A percentile compares a stretch with the other conserved stretches of the same genome.
phyloP scores from a whole-genome alignment of 2,329 filamentous ascomycete species.

The Dactylellina sp. region DNA sequence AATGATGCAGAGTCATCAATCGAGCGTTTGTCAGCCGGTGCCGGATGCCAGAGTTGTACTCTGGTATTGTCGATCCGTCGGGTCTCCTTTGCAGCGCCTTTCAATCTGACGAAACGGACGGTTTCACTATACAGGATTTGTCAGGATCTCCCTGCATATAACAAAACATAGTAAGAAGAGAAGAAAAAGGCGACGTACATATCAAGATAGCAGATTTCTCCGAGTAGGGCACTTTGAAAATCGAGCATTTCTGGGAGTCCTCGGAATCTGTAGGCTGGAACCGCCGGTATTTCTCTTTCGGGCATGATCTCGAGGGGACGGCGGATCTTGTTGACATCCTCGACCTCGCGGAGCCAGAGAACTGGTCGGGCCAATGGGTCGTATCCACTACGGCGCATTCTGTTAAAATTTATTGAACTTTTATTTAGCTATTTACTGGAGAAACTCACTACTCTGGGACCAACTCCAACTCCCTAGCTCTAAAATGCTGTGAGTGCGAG shows the following conservation, averaged over 20 bases:
- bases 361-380: conserved; percentile 39
- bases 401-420: not conserved
- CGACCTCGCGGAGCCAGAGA: conserved; percentile 46
- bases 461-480: conserved; percentile 40
- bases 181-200: conserved; percentile 37
- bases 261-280: conserved; percentile 35
- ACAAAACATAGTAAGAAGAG: conserved; percentile 7
- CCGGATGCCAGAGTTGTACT: conserved; percentile 48
- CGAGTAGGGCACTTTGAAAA: conserved; percentile 42
- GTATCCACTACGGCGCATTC: conserved; percentile 30
- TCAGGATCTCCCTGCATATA: conserved; percentile 19
- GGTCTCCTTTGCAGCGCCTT: conserved; percentile 50
- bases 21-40: conserved; percentile 21
- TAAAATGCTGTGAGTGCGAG: conserved; percentile 46
- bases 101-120: conserved; percentile 48
- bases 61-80: conserved; percentile 51
- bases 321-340: conserved; percentile 47
- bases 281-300: conserved; percentile 39
- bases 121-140: conserved; percentile 43
- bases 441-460: conserved; percentile 54
- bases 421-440: not conserved
- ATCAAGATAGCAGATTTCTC: conserved; percentile 52
- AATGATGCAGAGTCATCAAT: conserved; percentile 49
- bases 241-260: conserved; percentile 47
- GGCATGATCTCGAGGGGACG: conserved; percentile 51